Evolutionary conservation across 31 red algal species (phyloP).

Genomic region (Bonnemaisonia californica): DNA sequence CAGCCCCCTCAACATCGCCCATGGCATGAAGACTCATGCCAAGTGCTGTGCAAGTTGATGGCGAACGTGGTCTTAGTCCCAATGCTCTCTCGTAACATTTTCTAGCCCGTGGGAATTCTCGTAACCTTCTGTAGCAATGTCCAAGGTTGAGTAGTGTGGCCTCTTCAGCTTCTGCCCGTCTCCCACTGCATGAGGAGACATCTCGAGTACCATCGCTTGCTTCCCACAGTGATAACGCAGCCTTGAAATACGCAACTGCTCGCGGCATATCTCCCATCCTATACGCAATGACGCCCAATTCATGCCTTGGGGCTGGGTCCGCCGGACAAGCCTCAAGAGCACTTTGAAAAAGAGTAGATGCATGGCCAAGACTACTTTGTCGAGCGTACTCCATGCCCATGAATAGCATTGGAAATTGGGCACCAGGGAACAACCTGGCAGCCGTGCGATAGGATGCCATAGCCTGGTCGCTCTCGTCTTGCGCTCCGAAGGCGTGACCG

Average conservation of each 20-base stretch:
- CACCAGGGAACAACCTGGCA: constrained; percentile 65
- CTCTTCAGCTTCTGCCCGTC: constrained; percentile 74
- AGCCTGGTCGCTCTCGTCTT: constrained; percentile 93
- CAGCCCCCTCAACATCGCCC: constrained; percentile 52
- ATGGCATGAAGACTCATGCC: constrained; percentile 72
- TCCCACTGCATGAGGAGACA: constrained; percentile 28
- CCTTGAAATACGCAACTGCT: constrained; percentile 64
- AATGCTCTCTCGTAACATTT: constrained; percentile 60
- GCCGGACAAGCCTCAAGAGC: constrained; percentile 54
- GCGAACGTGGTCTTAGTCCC: constrained; percentile 38
- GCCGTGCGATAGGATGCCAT: constrained; percentile 92
- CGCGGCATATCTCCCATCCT: constrained; percentile 52
- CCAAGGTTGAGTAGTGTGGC: constrained; percentile 63
- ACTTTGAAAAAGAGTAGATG: constrained; percentile 45
- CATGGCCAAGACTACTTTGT: constrained; percentile 68
- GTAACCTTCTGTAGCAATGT: constrained; percentile 63
- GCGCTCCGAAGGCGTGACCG: constrained; percentile 85
- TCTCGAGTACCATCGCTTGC: constrained; percentile 35
- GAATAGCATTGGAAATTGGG: constrained; percentile 63
- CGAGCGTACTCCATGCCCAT: constrained; percentile 92
- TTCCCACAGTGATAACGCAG: constrained; percentile 59
- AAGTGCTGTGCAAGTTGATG: constrained; percentile 56
- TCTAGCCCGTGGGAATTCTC: constrained; percentile 48
- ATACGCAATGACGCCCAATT: constrained; percentile 65
- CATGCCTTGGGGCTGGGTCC: constrained; percentile 64